phyloP scores from a whole-genome alignment of 2,329 filamentous ascomycete genomes.

The Aspergillus viridinutans region DNA sequence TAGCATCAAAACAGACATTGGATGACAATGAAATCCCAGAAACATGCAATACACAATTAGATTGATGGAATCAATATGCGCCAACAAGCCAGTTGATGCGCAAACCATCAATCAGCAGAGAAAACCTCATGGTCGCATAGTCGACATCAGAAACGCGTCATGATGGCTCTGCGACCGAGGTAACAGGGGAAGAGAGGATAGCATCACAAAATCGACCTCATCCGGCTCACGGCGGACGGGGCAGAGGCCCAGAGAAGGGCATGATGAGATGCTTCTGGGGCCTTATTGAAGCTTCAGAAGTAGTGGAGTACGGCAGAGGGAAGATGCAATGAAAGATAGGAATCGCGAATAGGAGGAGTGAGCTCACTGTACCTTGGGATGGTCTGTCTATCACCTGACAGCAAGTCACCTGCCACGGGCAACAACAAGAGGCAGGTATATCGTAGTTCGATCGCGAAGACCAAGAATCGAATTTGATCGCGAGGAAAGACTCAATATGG shows the following conservation, averaged over 20 bases:
- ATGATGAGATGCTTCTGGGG: neutral
- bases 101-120: neutral
- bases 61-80: conserved; percentile 11
- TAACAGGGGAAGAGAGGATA: conserved; percentile 17
- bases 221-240: conserved; percentile 10
- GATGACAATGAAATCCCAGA: neutral
- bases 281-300: conserved; percentile 9
- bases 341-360: conserved; percentile 15
- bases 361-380: conserved; percentile 34
- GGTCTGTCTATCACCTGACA: conserved; percentile 42
- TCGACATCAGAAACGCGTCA: conserved; percentile 25
- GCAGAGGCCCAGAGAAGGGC: neutral
- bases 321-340: conserved; percentile 12
- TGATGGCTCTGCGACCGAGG: conserved; percentile 23
- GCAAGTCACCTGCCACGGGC: conserved; percentile 41
- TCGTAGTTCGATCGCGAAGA: conserved; percentile 23
- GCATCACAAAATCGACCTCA: conserved; percentile 8
- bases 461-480: conserved; percentile 14
- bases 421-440: conserved; percentile 32
- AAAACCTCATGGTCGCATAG: neutral
- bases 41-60: conserved; percentile 6
- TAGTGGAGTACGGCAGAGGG: conserved; percentile 11
- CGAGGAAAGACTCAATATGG: conserved; percentile 12
- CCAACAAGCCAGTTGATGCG: neutral
- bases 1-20: neutral